Base-by-base conservation (phyloP, 306 rosid species). In the Mimosa bimucronata region DNA sequence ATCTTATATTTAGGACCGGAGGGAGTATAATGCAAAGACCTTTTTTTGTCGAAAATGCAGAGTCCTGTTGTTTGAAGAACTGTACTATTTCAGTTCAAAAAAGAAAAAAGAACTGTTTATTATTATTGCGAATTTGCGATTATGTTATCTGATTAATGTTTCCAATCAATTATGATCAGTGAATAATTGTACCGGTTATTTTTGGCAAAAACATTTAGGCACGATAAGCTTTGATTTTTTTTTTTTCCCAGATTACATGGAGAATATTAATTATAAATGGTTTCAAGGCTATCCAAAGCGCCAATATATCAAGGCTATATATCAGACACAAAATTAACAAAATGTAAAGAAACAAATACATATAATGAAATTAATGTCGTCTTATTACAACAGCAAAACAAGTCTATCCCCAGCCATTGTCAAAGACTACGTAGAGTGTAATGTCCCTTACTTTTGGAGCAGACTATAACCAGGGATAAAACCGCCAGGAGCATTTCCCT, bases 311-410 rank as follows among this genome's bases (percentile, higher is more conserved):
- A 62, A 25, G 46, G 53, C 14, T 62, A 31, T 10, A 34, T 12
- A 71, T 58, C 57, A 76, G 53, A 29, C 26, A 62, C 31, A 76
- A 72, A 75, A 76, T 16, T 13, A 50, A 73, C 40, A 55, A 55
- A 65, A 79, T 72, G 74, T 76, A 46, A 75, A 64, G 70, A 1
- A 72, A 76, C 48, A 65, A 82, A 79, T 64, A 23, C 55, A 74
- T 74, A 80, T 26, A 80, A 76, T 65, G 77, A 80, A 79, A 85
- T 83, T 26, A 75, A 75, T 5, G 64, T 76, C 75, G 84, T 83
- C 83, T 84, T 41, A 74, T 83, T 80, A 85, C 85, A 85, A 79
- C 38, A 86, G 79, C 73, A 81, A 75, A 79, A 86, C 89, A 86
- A 68, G 82, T 84, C 28, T 76, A 82, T 61, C 65, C 74, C 80